Conservation (phyloP, 352 stramenopile species). For the Nothophytophthora sp. region DNA sequence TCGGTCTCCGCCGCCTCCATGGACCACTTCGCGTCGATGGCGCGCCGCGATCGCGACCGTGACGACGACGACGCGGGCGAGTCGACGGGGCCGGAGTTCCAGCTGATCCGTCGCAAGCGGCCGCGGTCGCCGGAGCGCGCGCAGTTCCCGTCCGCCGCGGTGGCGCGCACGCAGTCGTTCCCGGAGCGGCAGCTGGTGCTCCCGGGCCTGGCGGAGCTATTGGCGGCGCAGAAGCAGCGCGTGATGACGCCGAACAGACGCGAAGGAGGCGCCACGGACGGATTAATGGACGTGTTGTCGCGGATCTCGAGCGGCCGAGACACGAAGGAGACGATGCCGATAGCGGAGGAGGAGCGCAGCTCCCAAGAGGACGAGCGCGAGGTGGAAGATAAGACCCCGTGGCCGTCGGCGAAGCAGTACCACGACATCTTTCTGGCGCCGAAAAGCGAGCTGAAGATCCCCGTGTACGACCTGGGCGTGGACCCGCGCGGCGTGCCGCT, state of each 20-base stretch:
- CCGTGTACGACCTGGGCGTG: constrained; percentile 71
- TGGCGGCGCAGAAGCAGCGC: constrained; percentile 35
- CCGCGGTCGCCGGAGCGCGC: constrained; percentile 29
- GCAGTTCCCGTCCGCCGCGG: background rate
- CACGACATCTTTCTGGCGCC: constrained; percentile 47
- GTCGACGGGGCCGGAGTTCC: constrained; percentile 15
- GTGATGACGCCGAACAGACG: constrained; percentile 5
- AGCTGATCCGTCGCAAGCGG: constrained; percentile 48
- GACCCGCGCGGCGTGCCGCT: constrained; percentile 69
- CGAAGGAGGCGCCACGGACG: constrained; percentile 12
- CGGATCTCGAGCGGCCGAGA: background rate
- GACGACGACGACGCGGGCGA: constrained; percentile 15
- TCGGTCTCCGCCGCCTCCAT: constrained; percentile 3
- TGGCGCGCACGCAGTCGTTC: background rate
- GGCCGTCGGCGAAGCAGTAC: constrained; percentile 72
- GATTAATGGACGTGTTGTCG: constrained; percentile 17
- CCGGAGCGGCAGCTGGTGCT: constrained; percentile 24
- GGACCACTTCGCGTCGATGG: constrained; percentile 18
- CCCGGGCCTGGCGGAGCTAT: constrained; percentile 41
- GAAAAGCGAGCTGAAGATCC: constrained; percentile 40
- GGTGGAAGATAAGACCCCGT: constrained; percentile 73
- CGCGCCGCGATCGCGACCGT: constrained; percentile 1
- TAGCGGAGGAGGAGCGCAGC: constrained; percentile 5
- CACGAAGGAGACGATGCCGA: background rate
- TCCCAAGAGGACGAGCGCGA: constrained; percentile 34